Percentiles rank a stretch among this genome's conserved stretches.
phyloP scores from a whole-genome alignment of 1,284 basidiomycete species.

The Fomitopsis schrenkii region DNA sequence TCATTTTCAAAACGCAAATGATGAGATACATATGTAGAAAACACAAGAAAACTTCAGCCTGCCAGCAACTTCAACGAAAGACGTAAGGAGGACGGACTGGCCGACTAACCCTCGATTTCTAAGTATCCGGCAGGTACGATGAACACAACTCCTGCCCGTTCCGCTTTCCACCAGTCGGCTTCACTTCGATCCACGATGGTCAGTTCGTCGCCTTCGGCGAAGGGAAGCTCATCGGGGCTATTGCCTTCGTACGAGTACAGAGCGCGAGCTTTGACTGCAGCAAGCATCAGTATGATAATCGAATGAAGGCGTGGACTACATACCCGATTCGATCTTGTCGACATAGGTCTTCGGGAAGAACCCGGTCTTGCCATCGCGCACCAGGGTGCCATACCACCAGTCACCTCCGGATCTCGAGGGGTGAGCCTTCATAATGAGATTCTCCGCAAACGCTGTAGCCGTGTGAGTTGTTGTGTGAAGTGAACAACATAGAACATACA shows the following conservation, averaged over 20 bases:
- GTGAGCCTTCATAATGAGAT: conserved; percentile 75
- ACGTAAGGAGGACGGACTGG: conserved; percentile 42
- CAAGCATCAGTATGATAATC: not conserved
- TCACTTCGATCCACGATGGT: conserved; percentile 79
- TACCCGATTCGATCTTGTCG: conserved; percentile 64
- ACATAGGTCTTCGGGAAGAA: conserved; percentile 94
- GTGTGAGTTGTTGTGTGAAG: conserved; percentile 6
- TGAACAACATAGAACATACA: conserved; percentile 41
- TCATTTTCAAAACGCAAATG: conserved; percentile 24
- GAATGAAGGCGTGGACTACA: conserved; percentile 24
- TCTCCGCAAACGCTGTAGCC: conserved; percentile 75
- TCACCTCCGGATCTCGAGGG: conserved; percentile 82
- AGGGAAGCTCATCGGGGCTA: conserved; percentile 77
- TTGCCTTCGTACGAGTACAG: conserved; percentile 73
- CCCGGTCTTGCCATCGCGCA: conserved; percentile 69
- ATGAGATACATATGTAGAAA: conserved; percentile 37
- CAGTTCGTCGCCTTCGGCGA: conserved; percentile 75
- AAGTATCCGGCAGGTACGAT: conserved; percentile 89
- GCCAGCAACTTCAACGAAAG: conserved; percentile 55
- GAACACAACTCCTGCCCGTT: conserved; percentile 77
- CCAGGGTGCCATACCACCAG: conserved; percentile 91
- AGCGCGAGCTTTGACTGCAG: conserved; percentile 65
- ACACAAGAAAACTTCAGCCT: conserved; percentile 70
- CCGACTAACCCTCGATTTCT: conserved; percentile 85
- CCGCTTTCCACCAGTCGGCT: conserved; percentile 92